phyloP scores from a whole-genome alignment of 345 rosid genomes.

The Lepidium africanum region DNA sequence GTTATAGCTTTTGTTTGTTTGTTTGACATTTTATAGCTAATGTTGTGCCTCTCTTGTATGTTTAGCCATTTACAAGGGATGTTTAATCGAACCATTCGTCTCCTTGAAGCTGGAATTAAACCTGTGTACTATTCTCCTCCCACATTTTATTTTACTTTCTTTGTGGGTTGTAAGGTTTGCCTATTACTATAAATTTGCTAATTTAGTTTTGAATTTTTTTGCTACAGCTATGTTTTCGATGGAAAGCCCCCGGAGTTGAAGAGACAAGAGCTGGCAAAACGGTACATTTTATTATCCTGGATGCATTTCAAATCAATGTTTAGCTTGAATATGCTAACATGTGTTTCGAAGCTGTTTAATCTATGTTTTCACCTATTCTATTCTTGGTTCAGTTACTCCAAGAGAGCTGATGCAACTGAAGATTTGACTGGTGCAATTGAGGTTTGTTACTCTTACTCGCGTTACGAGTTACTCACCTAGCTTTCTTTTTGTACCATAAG shows the following conservation, averaged over 20 bases:
- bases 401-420: constrained; percentile 73
- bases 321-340: neutral
- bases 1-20: neutral
- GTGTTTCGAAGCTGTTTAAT: neutral
- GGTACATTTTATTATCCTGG: constrained; percentile 29
- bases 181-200: neutral
- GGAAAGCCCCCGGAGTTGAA: constrained; percentile 89
- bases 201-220: neutral
- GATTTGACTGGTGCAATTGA: constrained; percentile 64
- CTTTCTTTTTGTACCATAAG: neutral
- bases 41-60: neutral
- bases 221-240: constrained; percentile 72
- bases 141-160: neutral
- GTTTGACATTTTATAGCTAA: neutral
- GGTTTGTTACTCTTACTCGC: constrained; percentile 30
- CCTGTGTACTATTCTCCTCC: constrained; percentile 55
- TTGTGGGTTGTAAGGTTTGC: neutral
- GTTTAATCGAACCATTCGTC: constrained; percentile 88
- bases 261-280: constrained; percentile 81
- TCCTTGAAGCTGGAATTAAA: constrained; percentile 93
- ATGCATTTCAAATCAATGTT: neutral
- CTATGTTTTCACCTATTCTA: neutral
- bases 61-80: constrained; percentile 90
- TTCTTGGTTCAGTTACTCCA: constrained; percentile 48
- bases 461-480: neutral